Base-by-base conservation (phyloP, 2,329 filamentous ascomycete species). In the Geosmithia morbida region DNA sequence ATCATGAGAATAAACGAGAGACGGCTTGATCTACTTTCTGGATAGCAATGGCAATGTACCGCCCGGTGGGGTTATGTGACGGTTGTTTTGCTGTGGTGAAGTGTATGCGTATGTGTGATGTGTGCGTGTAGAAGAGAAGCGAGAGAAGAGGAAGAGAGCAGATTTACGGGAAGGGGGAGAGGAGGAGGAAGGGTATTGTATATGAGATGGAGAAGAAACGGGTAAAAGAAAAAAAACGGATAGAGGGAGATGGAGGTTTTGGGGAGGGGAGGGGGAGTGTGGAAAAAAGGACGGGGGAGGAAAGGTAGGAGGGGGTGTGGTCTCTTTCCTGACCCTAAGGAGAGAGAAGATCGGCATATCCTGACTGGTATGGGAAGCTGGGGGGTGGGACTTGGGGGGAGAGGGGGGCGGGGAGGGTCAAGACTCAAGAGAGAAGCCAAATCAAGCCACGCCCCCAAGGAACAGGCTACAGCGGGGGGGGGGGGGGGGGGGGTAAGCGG, bases 191-290 rank as follows among this genome's bases (percentile, higher is more conserved):
- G 44, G 17, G 29, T 30, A 17, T 47, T 47, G 41, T 47, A 46
- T 46, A 46, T 46, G 39, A 46, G 18, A 46, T 33, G 20, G 45
- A 46, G 45, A 11, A 37, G 33, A 37, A 37, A 37, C 33, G 33
- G 33, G 33, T 37, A 37, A 42, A 33, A 19, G 46, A 37, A 42
- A 22, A 47, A 43, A 39, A 26, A 47, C 29, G 46, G 40, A 43
- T 41, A 22, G 46, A 30, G 26, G 45, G 40, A 41, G 22, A 47
- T 47, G 46, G 46, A 40, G 46, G 46, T 43, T 43, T 29, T 22
- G 41, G 41, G 43, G 43, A n/a, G 46, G 40, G 2, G 11, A 11
- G 6, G 29, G 17, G 29, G 43, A 30, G 10, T 29, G 7, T 6
- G 40, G 40, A 41, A 17, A 16, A 16, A 19, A 16, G 16, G 40